Conservation (phyloP, 2,329 filamentous ascomycete genomes). For the Purpureocillium lavendulum region DNA sequence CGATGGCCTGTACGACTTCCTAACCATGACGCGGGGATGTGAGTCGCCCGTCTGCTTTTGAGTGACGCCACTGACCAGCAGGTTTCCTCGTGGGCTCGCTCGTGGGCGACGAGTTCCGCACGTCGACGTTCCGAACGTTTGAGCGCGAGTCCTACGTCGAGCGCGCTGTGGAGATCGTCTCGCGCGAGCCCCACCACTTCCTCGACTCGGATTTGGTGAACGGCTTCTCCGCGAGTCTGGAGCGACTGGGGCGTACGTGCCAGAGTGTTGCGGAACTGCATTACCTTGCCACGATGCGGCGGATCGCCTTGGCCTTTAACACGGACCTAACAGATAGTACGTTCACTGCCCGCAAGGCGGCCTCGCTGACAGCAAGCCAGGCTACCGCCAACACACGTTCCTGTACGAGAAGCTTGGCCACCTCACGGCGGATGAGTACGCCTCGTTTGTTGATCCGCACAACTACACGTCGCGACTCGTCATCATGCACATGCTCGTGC, state of each 20-base stretch:
- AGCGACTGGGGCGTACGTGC: conserved; percentile 19
- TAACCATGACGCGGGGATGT: conserved; percentile 30
- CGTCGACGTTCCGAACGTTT: conserved; percentile 17
- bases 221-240: conserved; percentile 19
- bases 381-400: conserved; percentile 15
- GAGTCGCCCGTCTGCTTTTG: conserved; percentile 9
- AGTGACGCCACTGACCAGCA: conserved; percentile 1
- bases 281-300: conserved; percentile 21
- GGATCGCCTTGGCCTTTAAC: conserved; percentile 14
- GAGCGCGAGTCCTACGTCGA: conserved; percentile 17
- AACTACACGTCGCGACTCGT: conserved; percentile 25
- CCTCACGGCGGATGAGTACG: conserved; percentile 21
- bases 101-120: conserved; percentile 9
- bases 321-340: conserved; percentile 19
- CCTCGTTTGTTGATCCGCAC: conserved; percentile 17
- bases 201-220: conserved; percentile 13
- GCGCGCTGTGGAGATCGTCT: conserved; percentile 14
- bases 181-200: conserved; percentile 3
- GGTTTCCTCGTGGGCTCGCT: conserved; percentile 18
- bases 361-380: conserved; percentile 5
- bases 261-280: conserved; percentile 19
- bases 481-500: conserved; percentile 26
- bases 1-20: conserved; percentile 29
- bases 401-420: conserved; percentile 19
- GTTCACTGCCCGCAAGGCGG: background rate